Evolutionary conservation across 2,329 filamentous ascomycete genomes (phyloP).

Genomic region (Ceratocystis cacaofunesta): DNA sequence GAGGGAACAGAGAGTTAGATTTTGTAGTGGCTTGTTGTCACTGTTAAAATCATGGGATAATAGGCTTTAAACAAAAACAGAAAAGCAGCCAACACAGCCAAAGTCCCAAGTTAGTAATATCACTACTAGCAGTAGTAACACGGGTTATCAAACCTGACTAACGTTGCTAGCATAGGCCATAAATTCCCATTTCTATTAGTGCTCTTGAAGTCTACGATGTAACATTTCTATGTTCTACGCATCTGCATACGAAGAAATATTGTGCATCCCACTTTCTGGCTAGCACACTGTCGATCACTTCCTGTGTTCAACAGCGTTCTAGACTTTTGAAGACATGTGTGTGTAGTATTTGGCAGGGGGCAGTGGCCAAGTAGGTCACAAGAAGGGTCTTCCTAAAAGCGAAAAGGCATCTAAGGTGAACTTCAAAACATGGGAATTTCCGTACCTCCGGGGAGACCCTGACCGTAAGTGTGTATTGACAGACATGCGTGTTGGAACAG

Average conservation of each 20-base stretch:
- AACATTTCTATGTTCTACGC: background rate
- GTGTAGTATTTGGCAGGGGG: background rate
- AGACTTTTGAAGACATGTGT: background rate
- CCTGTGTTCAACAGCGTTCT: background rate
- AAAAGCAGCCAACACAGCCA: background rate
- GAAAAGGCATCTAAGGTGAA: background rate
- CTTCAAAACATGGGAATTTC: conserved; percentile 4
- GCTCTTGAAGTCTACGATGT: background rate
- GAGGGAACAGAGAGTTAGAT: no score
- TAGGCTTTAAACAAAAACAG: background rate
- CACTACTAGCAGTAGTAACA: no score
- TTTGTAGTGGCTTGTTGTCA: no score
- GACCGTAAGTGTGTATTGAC: background rate
- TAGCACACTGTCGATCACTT: background rate
- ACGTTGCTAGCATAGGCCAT: background rate
- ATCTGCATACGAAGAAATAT: background rate
- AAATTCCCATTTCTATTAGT: background rate
- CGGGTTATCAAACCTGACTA: no score
- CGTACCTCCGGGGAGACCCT: background rate
- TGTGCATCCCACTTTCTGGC: conserved; percentile 3
- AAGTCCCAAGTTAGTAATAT: no score
- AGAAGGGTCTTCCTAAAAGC: background rate
- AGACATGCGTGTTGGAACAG: background rate
- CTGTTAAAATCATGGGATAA: no score
- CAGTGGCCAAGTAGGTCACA: background rate